A percentile compares a stretch with the other conserved stretches of the same genome.
These are phyloP conservation scores for Leishmania amazonensis DNA, from an alignment of 208 protist species.

Conservation along the genomic window DNA sequence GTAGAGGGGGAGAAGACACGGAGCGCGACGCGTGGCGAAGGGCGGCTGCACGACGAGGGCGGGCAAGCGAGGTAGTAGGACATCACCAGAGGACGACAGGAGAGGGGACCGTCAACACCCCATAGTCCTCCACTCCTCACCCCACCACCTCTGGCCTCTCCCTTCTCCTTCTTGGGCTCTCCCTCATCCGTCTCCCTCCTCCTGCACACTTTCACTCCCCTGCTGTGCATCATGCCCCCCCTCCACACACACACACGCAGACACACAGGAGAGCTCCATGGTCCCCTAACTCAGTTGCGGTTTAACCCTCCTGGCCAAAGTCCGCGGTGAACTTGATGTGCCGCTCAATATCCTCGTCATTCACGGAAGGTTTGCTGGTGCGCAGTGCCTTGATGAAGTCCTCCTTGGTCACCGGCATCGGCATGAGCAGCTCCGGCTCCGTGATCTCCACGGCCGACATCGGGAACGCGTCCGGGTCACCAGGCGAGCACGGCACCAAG, in stretches of 20 bases:
- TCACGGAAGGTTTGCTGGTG: conserved; percentile 90
- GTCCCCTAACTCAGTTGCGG: not conserved
- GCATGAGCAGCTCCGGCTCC: conserved; percentile 91
- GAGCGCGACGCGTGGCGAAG: not conserved
- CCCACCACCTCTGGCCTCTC: not conserved
- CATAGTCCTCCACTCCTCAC: not conserved
- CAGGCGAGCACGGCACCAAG: conserved; percentile 95
- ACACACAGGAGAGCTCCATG: not conserved
- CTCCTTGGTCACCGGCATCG: conserved; percentile 84
- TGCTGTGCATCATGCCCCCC: not conserved
- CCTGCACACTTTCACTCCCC: not conserved
- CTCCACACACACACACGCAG: not conserved
- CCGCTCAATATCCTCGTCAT: conserved; percentile 87
- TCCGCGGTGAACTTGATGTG: conserved; percentile 96
- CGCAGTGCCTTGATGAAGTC: conserved; percentile 95
- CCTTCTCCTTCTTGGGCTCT: not conserved
- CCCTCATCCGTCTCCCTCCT: not conserved
- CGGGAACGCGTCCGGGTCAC: conserved; percentile 90
- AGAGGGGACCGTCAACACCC: not conserved
- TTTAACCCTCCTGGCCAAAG: conserved; percentile 96
- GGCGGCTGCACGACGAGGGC: not conserved
- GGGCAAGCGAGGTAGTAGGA: not conserved
- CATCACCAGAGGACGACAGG: not conserved
- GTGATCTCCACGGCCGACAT: conserved; percentile 94
- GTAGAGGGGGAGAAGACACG: not conserved